Conservation (phyloP, 176 grass and related monocot genomes). For the Triticum turgidum region DNA sequence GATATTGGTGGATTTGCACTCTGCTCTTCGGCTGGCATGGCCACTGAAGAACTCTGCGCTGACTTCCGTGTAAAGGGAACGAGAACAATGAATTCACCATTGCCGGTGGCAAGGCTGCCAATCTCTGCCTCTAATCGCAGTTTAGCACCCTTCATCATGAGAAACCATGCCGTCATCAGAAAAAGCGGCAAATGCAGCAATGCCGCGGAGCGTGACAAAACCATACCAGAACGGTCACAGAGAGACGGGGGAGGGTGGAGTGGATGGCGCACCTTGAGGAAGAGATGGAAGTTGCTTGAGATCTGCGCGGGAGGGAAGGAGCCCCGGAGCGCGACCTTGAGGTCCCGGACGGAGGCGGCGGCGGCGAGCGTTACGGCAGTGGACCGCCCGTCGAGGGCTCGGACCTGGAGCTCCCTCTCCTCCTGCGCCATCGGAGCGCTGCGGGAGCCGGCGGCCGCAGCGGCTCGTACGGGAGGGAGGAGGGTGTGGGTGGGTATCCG, state of each 20-base stretch:
- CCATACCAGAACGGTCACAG: background rate
- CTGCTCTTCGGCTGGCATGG: slow-evolving; percentile 24
- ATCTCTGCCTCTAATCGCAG: slow-evolving; percentile 51
- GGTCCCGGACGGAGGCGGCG: slow-evolving; percentile 54
- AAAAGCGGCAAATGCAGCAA: background rate
- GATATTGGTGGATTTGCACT: background rate
- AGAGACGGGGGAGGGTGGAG: background rate
- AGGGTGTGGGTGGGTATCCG: background rate
- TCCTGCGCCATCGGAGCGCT: slow-evolving; percentile 11
- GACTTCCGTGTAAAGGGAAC: slow-evolving; percentile 59
- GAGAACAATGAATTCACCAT: slow-evolving; percentile 59
- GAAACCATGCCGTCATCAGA: slow-evolving; percentile 10
- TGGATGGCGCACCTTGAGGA: slow-evolving; percentile 59
- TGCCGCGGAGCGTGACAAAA: background rate
- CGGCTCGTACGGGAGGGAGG: background rate
- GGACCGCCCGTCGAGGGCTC: slow-evolving; percentile 64
- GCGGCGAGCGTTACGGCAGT: slow-evolving; percentile 35
- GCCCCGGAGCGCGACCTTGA: slow-evolving; percentile 64
- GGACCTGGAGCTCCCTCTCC: slow-evolving; percentile 57
- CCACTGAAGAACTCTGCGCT: slow-evolving; percentile 4
- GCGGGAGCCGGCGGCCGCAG: background rate
- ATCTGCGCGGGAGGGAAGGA: slow-evolving; percentile 70
- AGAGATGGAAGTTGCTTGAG: slow-evolving; percentile 74
- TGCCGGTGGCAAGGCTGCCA: background rate
- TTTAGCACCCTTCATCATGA: slow-evolving; percentile 59